Conservation (phyloP, 306 rosid species). For the Sophora flavescens region DNA sequence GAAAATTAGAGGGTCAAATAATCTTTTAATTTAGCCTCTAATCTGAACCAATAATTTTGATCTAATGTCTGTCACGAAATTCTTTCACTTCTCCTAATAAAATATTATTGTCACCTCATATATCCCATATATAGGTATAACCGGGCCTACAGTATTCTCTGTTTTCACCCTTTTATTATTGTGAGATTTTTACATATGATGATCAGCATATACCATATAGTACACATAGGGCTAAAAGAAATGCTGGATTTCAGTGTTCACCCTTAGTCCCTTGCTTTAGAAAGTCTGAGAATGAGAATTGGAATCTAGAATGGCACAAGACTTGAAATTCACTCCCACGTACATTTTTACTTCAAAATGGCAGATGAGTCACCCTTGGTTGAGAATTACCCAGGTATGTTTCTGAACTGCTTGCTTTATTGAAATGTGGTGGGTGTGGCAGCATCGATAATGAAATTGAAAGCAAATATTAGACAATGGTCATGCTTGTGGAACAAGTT, state of each 20-base stretch:
- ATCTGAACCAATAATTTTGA: too few species aligned
- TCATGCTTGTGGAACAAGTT: slow-evolving; percentile 5
- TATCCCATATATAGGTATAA: too few species aligned
- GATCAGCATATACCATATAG: background rate
- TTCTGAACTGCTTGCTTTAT: slow-evolving; percentile 22
- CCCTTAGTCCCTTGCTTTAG: background rate
- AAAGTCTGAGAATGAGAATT: background rate
- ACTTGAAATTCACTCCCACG: slow-evolving; percentile 1
- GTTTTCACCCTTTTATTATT: background rate
- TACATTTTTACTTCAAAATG: slow-evolving; percentile 21
- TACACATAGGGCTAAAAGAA: slow-evolving; percentile 10
- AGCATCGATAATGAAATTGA: too few species aligned
- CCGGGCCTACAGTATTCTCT: background rate
- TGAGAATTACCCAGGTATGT: slow-evolving; percentile 19
- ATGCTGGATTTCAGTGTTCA: slow-evolving; percentile 5
- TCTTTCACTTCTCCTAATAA: too few species aligned
- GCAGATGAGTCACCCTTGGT: background rate
- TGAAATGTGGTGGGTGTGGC: background rate
- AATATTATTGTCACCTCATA: too few species aligned
- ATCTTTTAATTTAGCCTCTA: too few species aligned
- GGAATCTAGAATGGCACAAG: slow-evolving; percentile 10
- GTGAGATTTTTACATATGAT: background rate
- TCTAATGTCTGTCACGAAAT: too few species aligned
- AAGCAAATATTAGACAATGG: background rate
- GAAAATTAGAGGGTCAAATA: too few species aligned